Conservation (phyloP, 2,329 filamentous ascomycete species). For the Epichloe hybrida region DNA sequence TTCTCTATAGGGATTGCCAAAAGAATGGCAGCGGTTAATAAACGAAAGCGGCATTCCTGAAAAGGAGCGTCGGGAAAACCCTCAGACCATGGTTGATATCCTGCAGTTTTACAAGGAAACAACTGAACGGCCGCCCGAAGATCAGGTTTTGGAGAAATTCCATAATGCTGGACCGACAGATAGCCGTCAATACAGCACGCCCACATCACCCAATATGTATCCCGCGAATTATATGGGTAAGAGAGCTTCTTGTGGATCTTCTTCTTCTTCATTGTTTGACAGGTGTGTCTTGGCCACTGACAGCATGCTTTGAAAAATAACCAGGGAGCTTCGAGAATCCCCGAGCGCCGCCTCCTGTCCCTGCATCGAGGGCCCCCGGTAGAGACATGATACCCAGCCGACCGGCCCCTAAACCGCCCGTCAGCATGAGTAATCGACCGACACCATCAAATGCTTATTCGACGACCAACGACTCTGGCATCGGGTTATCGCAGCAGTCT, state of each 20-base stretch:
- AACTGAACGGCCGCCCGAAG: constrained; percentile 63
- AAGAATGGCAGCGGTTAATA: constrained; percentile 94
- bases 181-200: constrained; percentile 29
- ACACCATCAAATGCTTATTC: constrained; percentile 37
- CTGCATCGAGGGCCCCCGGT: constrained; percentile 33
- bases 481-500: constrained; percentile 43
- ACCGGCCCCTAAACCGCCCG: constrained; percentile 78
- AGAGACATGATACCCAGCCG: constrained; percentile 61
- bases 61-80: constrained; percentile 89
- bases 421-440: constrained; percentile 42
- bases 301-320: not conserved
- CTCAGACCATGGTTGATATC: constrained; percentile 89
- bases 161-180: constrained; percentile 62
- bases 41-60: constrained; percentile 93
- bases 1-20: constrained; percentile 64
- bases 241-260: constrained; percentile 46
- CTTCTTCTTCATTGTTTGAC: not conserved
- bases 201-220: constrained; percentile 38
- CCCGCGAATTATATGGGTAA: constrained; percentile 42
- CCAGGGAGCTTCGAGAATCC: constrained; percentile 91
- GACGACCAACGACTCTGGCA: constrained; percentile 45
- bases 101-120: constrained; percentile 96
- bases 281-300: not conserved
- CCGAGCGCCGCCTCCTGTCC: constrained; percentile 80
- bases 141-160: constrained; percentile 92